These are phyloP conservation scores for Vitis amurensis DNA, from an alignment of 164 flowering plant species.

Conservation along the genomic window DNA sequence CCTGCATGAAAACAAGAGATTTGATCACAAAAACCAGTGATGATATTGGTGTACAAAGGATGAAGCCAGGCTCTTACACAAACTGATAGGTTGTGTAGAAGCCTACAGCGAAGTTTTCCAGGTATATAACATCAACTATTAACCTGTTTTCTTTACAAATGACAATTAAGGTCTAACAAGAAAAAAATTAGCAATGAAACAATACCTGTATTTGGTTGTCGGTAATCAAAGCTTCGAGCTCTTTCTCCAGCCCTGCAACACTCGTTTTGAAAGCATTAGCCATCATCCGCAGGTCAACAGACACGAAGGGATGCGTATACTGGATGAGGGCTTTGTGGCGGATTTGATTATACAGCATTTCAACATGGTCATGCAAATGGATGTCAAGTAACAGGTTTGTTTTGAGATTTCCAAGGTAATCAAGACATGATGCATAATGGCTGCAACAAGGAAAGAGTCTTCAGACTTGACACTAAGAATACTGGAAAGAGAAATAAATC, in stretches of 20 bases:
- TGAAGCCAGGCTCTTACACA: no score
- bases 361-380: slow-evolving; percentile 92
- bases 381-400: slow-evolving; percentile 85
- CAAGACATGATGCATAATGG: slow-evolving; percentile 91
- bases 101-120: no score
- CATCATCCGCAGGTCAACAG: slow-evolving; percentile 92
- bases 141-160: no score
- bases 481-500: not conserved
- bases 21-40: slow-evolving; percentile 9
- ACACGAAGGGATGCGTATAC: slow-evolving; percentile 92
- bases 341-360: slow-evolving; percentile 78
- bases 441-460: slow-evolving; percentile 44
- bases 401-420: slow-evolving; percentile 84
- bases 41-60: no score
- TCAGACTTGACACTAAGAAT: not conserved
- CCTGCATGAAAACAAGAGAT: slow-evolving; percentile 46
- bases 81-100: no score
- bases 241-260: slow-evolving; percentile 82
- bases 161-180: no score
- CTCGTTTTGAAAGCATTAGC: slow-evolving; percentile 95
- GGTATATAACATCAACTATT: no score
- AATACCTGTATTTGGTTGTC: slow-evolving; percentile 91
- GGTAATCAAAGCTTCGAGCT: slow-evolving; percentile 91
- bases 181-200: not conserved
- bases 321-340: slow-evolving; percentile 96